These are phyloP conservation scores for Tylopilus sp. DNA, from an alignment of 1,284 basidiomycete species.

Conservation along the genomic window DNA sequence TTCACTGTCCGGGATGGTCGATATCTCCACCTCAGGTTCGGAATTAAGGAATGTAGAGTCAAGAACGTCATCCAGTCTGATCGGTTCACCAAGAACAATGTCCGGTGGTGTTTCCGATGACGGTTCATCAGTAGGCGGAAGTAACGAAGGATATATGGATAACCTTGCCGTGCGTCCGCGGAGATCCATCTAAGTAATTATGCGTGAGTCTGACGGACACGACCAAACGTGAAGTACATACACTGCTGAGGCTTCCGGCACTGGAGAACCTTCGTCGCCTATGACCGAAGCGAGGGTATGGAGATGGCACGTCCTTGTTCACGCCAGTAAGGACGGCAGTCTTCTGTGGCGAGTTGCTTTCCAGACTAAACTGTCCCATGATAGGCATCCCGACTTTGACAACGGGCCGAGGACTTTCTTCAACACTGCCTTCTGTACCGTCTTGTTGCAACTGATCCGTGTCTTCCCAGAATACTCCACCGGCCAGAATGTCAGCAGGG, in stretches of 20 bases:
- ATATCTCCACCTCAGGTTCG: conserved; percentile 42
- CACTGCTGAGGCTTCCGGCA: conserved; percentile 37
- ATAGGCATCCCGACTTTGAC: conserved; percentile 42
- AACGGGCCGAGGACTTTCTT: conserved; percentile 25
- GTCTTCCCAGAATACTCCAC: conserved; percentile 51
- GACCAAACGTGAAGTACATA: conserved; percentile 28
- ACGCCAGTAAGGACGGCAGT: conserved; percentile 61
- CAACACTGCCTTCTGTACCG: conserved; percentile 31
- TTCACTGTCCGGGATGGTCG: conserved; percentile 32
- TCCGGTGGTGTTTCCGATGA: conserved; percentile 38
- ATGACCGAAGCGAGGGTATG: conserved; percentile 54
- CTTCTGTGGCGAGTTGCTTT: conserved; percentile 36
- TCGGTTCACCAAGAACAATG: conserved; percentile 47
- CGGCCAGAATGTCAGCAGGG: conserved; percentile 65
- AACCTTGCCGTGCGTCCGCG: conserved; percentile 39
- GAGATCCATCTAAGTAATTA: conserved; percentile 30
- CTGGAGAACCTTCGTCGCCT: conserved; percentile 37
- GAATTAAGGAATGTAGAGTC: conserved; percentile 66
- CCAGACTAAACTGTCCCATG: conserved; percentile 53
- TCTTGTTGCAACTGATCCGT: conserved; percentile 40
- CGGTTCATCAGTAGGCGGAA: conserved; percentile 36
- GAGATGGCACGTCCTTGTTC: conserved; percentile 57
- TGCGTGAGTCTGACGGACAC: conserved; percentile 12
- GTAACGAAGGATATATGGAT: conserved; percentile 32
- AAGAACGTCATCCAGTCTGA: conserved; percentile 78